Base-by-base conservation (phyloP, 768 basidiomycete species). In the Suillus decipiens region DNA sequence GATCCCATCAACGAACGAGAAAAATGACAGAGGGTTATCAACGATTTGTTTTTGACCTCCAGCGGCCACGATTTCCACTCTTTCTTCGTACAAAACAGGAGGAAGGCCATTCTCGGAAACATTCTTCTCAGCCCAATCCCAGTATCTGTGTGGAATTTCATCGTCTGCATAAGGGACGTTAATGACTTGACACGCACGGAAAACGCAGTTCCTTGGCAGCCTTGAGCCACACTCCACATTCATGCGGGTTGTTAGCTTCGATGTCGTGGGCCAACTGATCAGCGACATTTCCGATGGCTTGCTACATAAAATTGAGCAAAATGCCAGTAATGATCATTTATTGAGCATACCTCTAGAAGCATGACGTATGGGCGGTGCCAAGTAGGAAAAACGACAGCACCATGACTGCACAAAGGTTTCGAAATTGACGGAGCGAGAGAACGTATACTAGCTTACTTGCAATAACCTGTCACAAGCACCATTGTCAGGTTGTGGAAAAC, bases 281-380 rank as follows among this genome's bases (percentile, higher is more conserved):
- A 3, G 70, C 73, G 5, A 66, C 63, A 31, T 72, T 66, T 57
- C 73, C 72, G 19, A 73, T 67, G 1, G 63, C 63, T 73, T 73
- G 71, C 72, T 74, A 45, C 24, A 22, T 31, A 22, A 5, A 17
- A 12, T 14, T 1, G 17, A 14, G 36, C 24, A 42, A 41, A 22
- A 28, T 19, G 15, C 33, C 4, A 43, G 10, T 34, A 9, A 24
- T 2, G 8, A 24, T 56, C 36, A 61, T 33, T 19, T 3, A 42
- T 58, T 41, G 19, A 22, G 51, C 59, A 17, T 33, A 72, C 71
- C 51, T 72, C 71, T 10, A 72, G 50, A 22, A 71, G 63, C 71
- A 72, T 65, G n/a, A 72, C 28, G 28, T 72, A 72, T 19, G 71
- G 71, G 12, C 71, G 69, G 33, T 72, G 71, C 71, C 71, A 72